Base-by-base conservation (phyloP, 805 yeast genomes). In the Candida khao-thaluensis region DNA sequence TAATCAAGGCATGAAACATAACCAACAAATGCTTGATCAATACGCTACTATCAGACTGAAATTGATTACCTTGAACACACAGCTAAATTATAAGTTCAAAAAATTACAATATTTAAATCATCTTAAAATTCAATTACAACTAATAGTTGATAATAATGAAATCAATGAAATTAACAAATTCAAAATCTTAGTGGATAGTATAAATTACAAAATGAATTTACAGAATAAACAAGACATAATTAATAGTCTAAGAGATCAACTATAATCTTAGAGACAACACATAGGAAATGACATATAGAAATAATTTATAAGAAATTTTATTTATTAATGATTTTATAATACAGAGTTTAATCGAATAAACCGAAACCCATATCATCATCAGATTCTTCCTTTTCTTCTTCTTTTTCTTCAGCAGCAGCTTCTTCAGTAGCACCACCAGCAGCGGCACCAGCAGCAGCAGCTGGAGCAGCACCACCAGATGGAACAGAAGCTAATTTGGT, bases 401-500 rank as follows among this genome's bases (percentile, higher is more conserved):
- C 66, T 48, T 53, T 49, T 35, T 54, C 62, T 53, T 58, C 66
- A 47, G 49, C 70, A 37, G 53, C 45, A 28, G 90, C 70, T 40
- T 49, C 71, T 45, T 51, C 70, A 33, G 58, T 64, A 44, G 49
- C 67, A 51, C 49, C 62, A 44, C 50, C 61, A 40, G 58, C 62
- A 45, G 60, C 67, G 50, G 60, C 65, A 48, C 59, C 59, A 49
- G 57, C 60, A 41, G 56, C 51, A 41, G 62, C 57, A 47, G 66
- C 60, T 53, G 57, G 62, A 45, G 70, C 62, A 58, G 72, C 72
- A 49, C 73, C 66, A 48, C 58, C 72, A 40, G 72, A 65, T 67
- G 72, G 69, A 63, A 71, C 93, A 57, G 98, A 82, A 59, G 98
- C 95, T 68, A 93, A 85, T 80, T 93, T 93, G 76, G 84, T 74